Conservation (phyloP, 495 filamentous ascomycete genomes). For the Aspergillus bertholletiae region DNA sequence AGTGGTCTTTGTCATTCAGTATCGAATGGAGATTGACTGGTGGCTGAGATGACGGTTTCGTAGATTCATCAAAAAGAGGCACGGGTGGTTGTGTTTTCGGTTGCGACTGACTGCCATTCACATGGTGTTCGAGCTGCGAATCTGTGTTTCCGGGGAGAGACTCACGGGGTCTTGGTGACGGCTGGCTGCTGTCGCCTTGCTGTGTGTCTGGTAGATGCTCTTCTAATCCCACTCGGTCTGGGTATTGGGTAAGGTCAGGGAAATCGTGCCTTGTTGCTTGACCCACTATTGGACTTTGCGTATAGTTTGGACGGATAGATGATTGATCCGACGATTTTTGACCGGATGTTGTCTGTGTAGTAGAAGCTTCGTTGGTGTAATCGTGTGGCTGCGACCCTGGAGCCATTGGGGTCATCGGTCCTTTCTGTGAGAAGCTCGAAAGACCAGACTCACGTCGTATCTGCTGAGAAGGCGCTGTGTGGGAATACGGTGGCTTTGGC, state of each 20-base stretch:
- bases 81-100: slow-evolving; percentile 42
- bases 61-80: slow-evolving; percentile 40
- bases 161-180: slow-evolving; percentile 25
- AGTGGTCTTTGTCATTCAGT: slow-evolving; percentile 45
- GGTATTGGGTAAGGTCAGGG: slow-evolving; percentile 37
- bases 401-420: slow-evolving; percentile 69
- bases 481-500: slow-evolving; percentile 44
- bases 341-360: slow-evolving; percentile 71
- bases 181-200: slow-evolving; percentile 40
- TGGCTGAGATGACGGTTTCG: slow-evolving; percentile 22
- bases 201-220: slow-evolving; percentile 47
- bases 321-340: slow-evolving; percentile 60
- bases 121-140: slow-evolving; percentile 26
- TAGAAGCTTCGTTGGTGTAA: slow-evolving; percentile 81
- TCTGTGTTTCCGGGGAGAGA: slow-evolving; percentile 18
- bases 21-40: slow-evolving; percentile 38
- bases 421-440: slow-evolving; percentile 62
- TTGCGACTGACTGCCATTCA: slow-evolving; percentile 39
- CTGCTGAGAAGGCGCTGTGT: slow-evolving; percentile 51
- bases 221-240: slow-evolving; percentile 40
- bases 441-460: slow-evolving; percentile 46
- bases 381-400: slow-evolving; percentile 72
- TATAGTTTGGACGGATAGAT: slow-evolving; percentile 49
- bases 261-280: slow-evolving; percentile 29
- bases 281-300: slow-evolving; percentile 49